Percentiles rank a stretch among this genome's conserved stretches.
Conservation (phyloP, 2,329 filamentous ascomycete genomes). For the Nothomitra cinnamomea region DNA sequence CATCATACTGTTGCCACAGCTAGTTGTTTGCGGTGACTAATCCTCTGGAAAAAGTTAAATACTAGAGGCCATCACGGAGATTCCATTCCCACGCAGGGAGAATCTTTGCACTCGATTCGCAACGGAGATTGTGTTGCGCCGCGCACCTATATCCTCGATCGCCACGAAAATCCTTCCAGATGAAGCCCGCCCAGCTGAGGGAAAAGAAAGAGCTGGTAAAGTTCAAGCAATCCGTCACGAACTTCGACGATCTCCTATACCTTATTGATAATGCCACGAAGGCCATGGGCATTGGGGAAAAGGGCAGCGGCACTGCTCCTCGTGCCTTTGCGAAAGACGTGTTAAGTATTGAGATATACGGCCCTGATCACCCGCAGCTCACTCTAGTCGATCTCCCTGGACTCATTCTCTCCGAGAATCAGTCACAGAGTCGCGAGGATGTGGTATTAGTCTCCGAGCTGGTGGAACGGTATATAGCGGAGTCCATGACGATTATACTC, state of each 20-base stretch:
- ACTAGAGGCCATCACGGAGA: slow-evolving; percentile 43
- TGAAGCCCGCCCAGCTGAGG: slow-evolving; percentile 26
- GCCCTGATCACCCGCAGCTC: slow-evolving; percentile 22
- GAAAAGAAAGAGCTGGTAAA: slow-evolving; percentile 32
- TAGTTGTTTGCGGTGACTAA: slow-evolving; percentile 48
- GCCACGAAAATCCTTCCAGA: slow-evolving; percentile 39
- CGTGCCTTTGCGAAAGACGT: slow-evolving; percentile 9
- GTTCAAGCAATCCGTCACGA: slow-evolving; percentile 18
- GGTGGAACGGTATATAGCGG: slow-evolving; percentile 25
- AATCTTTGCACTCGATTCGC: slow-evolving; percentile 46
- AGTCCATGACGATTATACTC: slow-evolving; percentile 28
- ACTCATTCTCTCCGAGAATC: slow-evolving; percentile 32
- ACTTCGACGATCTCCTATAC: slow-evolving; percentile 15
- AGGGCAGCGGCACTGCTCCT: neutral
- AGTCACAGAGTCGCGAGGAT: slow-evolving; percentile 28
- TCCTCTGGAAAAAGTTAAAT: slow-evolving; percentile 34
- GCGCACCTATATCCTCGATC: slow-evolving; percentile 27
- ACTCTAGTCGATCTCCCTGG: slow-evolving; percentile 40
- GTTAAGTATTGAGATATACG: slow-evolving; percentile 10
- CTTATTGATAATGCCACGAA: slow-evolving; percentile 22
- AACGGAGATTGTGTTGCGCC: slow-evolving; percentile 38
- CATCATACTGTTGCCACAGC: slow-evolving; percentile 38
- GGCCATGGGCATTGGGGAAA: slow-evolving; percentile 22
- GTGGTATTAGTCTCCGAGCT: slow-evolving; percentile 29
- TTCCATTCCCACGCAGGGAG: slow-evolving; percentile 41